A percentile compares a stretch with the other conserved stretches of the same genome.
Evolutionary conservation across 1,139 yeast genomes (phyloP).

Genomic region (Yamadazyma triangularis): DNA sequence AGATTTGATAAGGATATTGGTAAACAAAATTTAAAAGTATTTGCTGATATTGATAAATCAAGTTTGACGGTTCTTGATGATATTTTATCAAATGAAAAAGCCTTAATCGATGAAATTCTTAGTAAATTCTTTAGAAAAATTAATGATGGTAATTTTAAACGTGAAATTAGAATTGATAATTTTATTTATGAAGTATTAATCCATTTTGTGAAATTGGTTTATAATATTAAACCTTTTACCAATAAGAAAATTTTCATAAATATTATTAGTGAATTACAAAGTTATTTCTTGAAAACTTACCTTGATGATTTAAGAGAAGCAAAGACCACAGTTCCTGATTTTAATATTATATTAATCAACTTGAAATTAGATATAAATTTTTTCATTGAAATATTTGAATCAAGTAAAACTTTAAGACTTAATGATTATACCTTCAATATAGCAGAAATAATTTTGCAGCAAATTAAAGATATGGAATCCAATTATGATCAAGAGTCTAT

Average conservation of each 20-base stretch:
- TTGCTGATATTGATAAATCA: slow-evolving; percentile 43
- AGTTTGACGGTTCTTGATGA: slow-evolving; percentile 40
- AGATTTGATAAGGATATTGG: slow-evolving; percentile 34
- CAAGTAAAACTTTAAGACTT: slow-evolving; percentile 29
- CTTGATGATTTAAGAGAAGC: slow-evolving; percentile 28
- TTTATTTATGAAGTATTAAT: slow-evolving; percentile 37
- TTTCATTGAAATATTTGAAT: slow-evolving; percentile 38
- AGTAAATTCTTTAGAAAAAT: slow-evolving; percentile 23
- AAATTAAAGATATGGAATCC: slow-evolving; percentile 25
- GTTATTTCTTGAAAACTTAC: slow-evolving; percentile 29
- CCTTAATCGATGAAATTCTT: slow-evolving; percentile 27
- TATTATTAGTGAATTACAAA: slow-evolving; percentile 38
- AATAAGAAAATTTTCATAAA: slow-evolving; percentile 33
- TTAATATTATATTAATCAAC: slow-evolving; percentile 16
- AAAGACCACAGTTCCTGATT: slow-evolving; percentile 12
- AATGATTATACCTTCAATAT: slow-evolving; percentile 35
- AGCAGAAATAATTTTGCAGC: slow-evolving; percentile 29
- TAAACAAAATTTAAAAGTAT: slow-evolving; percentile 37
- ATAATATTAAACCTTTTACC: slow-evolving; percentile 42
- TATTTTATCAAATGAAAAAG: slow-evolving; percentile 35
- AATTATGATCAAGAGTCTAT: slow-evolving; percentile 8
- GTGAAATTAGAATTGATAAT: slow-evolving; percentile 30
- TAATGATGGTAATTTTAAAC: slow-evolving; percentile 3
- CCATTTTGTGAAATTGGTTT: slow-evolving; percentile 40
- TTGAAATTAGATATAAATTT: slow-evolving; percentile 37